A percentile compares a stretch with the other conserved stretches of the same genome.
Conservation (phyloP, 805 yeast species). For the Candida patagonica region DNA sequence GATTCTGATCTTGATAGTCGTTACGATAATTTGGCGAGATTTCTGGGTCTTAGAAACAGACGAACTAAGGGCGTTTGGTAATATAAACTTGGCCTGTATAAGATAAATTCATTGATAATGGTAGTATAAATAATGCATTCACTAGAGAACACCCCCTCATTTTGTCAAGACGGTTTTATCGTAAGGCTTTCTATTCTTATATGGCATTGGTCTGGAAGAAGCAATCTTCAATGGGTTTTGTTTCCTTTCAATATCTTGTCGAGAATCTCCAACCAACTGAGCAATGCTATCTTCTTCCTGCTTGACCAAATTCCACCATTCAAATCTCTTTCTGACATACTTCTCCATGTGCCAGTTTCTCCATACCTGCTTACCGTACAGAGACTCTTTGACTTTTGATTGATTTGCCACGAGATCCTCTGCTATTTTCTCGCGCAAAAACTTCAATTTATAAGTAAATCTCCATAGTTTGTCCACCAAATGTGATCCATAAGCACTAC, state of each 20-base stretch:
- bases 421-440: conserved; percentile 82
- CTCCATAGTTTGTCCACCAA: conserved; percentile 77
- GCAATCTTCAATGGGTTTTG: neutral
- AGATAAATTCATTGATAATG: too few relatives aligned
- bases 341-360: conserved; percentile 88
- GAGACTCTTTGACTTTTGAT: conserved; percentile 69
- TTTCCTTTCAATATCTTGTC: conserved; percentile 1
- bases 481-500: conserved; percentile 88
- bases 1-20: conserved; percentile 44
- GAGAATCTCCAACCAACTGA: conserved; percentile 4
- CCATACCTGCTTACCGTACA: conserved; percentile 89
- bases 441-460: conserved; percentile 66
- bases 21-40: conserved; percentile 58
- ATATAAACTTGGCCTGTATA: too few relatives aligned
- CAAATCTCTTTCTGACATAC: conserved; percentile 60
- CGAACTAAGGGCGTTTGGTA: conserved; percentile 46
- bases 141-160: neutral
- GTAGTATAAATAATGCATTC: neutral
- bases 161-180: neutral
- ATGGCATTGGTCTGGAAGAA: neutral
- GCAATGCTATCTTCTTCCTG: conserved; percentile 24
- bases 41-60: conserved; percentile 52
- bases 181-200: conserved; percentile 1
- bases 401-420: conserved; percentile 47
- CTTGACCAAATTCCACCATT: conserved; percentile 56